Base-by-base conservation (phyloP, 495 filamentous ascomycete species). In the Hamigera avellanea region DNA sequence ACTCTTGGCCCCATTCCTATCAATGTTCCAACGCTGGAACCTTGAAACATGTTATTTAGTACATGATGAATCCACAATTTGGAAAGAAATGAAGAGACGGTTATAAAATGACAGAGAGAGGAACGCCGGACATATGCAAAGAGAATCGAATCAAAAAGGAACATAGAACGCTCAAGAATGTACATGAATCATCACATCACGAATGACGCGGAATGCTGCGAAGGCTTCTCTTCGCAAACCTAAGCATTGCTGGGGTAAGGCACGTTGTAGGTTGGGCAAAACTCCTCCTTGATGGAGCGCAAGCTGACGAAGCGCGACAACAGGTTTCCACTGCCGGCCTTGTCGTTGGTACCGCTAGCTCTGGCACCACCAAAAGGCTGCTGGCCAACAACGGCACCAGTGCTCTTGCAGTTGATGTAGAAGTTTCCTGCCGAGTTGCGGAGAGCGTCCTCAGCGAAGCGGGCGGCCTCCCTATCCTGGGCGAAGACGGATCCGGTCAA, bases 321-420 rank as follows among this genome's bases (percentile, higher is more conserved):
- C 35, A 94, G 56, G 52, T 76, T 81, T 40, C 69, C 67, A 52
- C 80, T 86, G 12, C 86, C 86, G 7, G 86, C 86, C 71, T 94
- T 94, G 61, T 94, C 86, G 47, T 91, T 91, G 30, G 86, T 94
- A 10, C 86, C 86, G 46, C 82, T 88, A 8, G 83, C 84, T 42
- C 86, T 70, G 27, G 80, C 78, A 35, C 86, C 86, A 31, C 86
- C 86, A 56, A 94, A 94, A 19, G 86, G 81, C 60, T 94, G 86
- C 70, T 94, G 86, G 10, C 86, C 86, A 2, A 93, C 85, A 26
- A 94, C 86, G 7, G 86, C 86, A 33, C 86, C 86, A 2, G 86
- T 94, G 56, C 78, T 81, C 74, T 94, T 93, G 67, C 81, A 84
- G 65, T 94, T 94, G 63, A 93, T 76, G 57, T 93, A 93, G 61